Evolutionary conservation across 2,329 filamentous ascomycete species (phyloP).

Genomic region (Ophiostoma fasciatum): DNA sequence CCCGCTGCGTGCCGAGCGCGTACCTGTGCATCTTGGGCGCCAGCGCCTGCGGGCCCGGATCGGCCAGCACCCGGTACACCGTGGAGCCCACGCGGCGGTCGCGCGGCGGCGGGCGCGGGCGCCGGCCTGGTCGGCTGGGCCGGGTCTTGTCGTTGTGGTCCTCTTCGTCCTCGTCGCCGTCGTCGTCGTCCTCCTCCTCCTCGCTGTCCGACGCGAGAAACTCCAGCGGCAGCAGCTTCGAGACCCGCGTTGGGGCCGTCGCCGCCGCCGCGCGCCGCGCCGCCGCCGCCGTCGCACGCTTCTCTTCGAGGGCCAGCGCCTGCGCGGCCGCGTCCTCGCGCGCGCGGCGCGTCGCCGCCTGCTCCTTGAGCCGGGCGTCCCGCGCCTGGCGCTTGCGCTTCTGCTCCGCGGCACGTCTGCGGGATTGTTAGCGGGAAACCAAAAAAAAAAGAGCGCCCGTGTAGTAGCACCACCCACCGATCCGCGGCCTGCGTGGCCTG

Average conservation of each 20-base stretch:
- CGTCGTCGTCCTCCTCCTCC: constrained; percentile 19
- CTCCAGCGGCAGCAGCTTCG: constrained; percentile 35
- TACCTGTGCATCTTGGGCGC: constrained; percentile 32
- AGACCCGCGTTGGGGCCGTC: constrained; percentile 17
- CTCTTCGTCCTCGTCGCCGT: constrained; percentile 4
- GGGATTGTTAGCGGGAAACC: not conserved
- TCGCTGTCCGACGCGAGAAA: constrained; percentile 39
- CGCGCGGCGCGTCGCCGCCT: constrained; percentile 34
- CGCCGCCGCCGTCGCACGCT: constrained; percentile 8
- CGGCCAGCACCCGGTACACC: constrained; percentile 34
- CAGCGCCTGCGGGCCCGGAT: constrained; percentile 29
- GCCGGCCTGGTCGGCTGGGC: constrained; percentile 13
- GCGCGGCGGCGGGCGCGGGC: constrained; percentile 20
- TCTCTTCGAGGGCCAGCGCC: constrained; percentile 13
- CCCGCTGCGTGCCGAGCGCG: constrained; percentile 26
- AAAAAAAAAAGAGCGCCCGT: not conserved
- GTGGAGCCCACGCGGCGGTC: constrained; percentile 38
- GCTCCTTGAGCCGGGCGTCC: constrained; percentile 38
- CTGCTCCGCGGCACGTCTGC: constrained; percentile 33
- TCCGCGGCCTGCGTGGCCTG: constrained; percentile 34
- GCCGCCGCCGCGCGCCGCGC: constrained; percentile 2
- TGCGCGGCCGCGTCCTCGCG: constrained; percentile 16
- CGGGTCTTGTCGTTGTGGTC: not conserved
- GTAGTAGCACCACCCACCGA: constrained; percentile 31
- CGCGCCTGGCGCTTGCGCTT: constrained; percentile 42